Conservation (phyloP, 129 eudicot species). For the Cynara cardunculus region DNA sequence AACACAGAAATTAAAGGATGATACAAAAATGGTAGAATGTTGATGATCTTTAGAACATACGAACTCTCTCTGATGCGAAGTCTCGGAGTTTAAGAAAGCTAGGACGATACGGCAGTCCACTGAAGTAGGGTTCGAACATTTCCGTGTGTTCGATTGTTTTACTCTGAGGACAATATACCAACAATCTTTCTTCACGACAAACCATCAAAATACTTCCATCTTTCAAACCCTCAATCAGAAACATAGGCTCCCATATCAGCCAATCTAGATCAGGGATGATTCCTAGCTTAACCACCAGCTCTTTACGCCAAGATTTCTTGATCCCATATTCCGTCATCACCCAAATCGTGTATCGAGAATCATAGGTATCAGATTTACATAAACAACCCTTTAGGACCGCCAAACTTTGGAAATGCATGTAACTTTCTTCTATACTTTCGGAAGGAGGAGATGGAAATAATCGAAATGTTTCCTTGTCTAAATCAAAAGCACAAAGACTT, state of each 20-base stretch:
- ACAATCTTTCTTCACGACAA: not conserved
- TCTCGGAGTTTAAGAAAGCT: slow-evolving; percentile 29
- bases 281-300: slow-evolving; percentile 27
- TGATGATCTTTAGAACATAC: not conserved
- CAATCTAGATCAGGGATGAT: not conserved
- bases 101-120: slow-evolving; percentile 18
- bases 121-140: not conserved
- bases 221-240: slow-evolving; percentile 6
- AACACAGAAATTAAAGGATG: not conserved
- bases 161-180: slow-evolving; percentile 6
- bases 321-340: slow-evolving; percentile 46
- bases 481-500: too few species aligned
- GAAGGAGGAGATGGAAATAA: slow-evolving; percentile 21
- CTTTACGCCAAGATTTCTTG: slow-evolving; percentile 39
- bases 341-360: slow-evolving; percentile 38
- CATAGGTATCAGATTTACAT: slow-evolving; percentile 30
- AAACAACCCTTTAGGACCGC: slow-evolving; percentile 33
- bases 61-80: slow-evolving; percentile 10
- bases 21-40: not conserved
- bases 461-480: slow-evolving; percentile 23
- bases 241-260: not conserved
- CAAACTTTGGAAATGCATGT: slow-evolving; percentile 11
- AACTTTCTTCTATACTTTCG: not conserved
- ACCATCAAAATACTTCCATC: slow-evolving; percentile 23
- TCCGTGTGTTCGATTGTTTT: not conserved